Base-by-base conservation (phyloP, 2,329 filamentous ascomycete species). In the Pezicula rhizophila region DNA sequence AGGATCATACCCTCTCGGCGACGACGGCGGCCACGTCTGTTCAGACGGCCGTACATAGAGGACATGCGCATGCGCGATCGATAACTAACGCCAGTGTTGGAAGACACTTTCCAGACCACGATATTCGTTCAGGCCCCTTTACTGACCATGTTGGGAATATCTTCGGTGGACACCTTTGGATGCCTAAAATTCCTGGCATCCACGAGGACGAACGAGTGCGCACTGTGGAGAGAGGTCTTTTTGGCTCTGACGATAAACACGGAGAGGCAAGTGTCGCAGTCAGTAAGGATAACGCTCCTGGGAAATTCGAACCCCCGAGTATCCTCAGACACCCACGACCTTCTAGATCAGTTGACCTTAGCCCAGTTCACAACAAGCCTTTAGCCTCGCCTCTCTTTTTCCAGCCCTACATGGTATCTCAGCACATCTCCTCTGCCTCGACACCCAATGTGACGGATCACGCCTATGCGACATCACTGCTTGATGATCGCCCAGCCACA, bases 211-310 rank as follows among this genome's bases (percentile, higher is more conserved):
- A 77, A 2, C 74, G 84, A 33, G 77, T 80, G 5, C 76, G 74
- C 28, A 88, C 85, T 0, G 79, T 81, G 6, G 85, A 89, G 51
- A 74, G 81, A 38, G 76, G 55, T 56, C 78, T 69, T 2, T 82
- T 85, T 46, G 70, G 72, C 18, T 80, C 72, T 46, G 69, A 73
- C 8, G 82, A 88, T 60, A 82, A 84, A 55, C 82, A 85, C 51
- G 78, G 77, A 2, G 76, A 76, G 37, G 74, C 87, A 1, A 81
- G 79, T 54, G 73, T 89, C 2, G 79, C 78, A 4, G 59, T 89
- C 23, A 86, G 77, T 62, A 79, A 75, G 4, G 74, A 81, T 1
- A 69, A 77, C 18, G 85, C 78, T 1, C 75, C 82, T 3, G 86
- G 85, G 49, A 81, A 48, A 8, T 57, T 63, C 25, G 55, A 61